Evolutionary conservation across 192 early-diverging fungal species (phyloP).

Genomic region (Dissophora ornata): DNA sequence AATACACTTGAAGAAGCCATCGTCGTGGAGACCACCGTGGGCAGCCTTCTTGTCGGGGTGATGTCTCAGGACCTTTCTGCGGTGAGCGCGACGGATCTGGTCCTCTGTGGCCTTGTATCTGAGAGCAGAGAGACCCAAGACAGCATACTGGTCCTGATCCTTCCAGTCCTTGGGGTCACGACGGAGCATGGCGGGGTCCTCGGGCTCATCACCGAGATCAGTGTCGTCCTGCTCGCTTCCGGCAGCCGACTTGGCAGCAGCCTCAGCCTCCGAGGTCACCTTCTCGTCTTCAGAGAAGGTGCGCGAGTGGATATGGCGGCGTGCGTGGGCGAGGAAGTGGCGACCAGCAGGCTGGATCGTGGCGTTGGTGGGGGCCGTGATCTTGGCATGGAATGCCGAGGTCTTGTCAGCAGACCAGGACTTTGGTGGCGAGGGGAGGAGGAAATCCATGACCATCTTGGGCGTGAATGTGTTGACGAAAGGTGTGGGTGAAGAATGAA

Average conservation of each 20-base stretch:
- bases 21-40: conserved; percentile 80
- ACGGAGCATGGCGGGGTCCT: conserved; percentile 76
- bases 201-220: conserved; percentile 87
- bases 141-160: conserved; percentile 96
- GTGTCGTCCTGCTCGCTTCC: conserved; percentile 62
- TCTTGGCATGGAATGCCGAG: conserved; percentile 54
- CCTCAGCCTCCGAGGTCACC: conserved; percentile 58
- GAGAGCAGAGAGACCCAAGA: conserved; percentile 91
- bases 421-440: conserved; percentile 79
- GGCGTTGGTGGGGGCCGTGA: conserved; percentile 54
- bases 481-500: conserved; percentile 4
- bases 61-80: conserved; percentile 95
- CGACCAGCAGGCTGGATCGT: conserved; percentile 67
- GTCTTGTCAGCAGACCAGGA: conserved; percentile 66
- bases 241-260: conserved; percentile 45
- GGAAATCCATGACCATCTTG: conserved; percentile 66
- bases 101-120: conserved; percentile 92
- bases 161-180: conserved; percentile 97
- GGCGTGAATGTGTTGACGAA: conserved; percentile 7
- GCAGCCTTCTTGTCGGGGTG: conserved; percentile 99
- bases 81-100: conserved; percentile 91
- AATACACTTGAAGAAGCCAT: conserved; percentile 99
- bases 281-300: conserved; percentile 72
- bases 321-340: conserved; percentile 69
- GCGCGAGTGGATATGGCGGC: conserved; percentile 68